Percentiles rank a stretch among this genome's conserved stretches.
Evolutionary conservation across 148 eudicot genomes (phyloP).

Genomic region (Hydrangea macrophylla): DNA sequence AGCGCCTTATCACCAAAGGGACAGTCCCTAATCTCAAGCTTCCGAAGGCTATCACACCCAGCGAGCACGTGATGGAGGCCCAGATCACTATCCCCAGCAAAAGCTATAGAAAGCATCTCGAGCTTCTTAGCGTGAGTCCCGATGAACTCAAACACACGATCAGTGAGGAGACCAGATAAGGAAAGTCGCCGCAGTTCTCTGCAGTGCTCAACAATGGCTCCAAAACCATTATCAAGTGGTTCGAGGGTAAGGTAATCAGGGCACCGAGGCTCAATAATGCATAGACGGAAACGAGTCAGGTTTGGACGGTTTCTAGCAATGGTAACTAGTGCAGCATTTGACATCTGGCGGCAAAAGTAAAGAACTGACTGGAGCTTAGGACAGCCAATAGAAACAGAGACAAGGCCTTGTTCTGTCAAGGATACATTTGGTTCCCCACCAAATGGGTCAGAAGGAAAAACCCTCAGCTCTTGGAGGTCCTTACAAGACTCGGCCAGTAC

Average conservation of each 20-base stretch:
- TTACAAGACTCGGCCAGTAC: slow-evolving; percentile 71
- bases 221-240: slow-evolving; percentile 82
- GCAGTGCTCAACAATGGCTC: slow-evolving; percentile 83
- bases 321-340: slow-evolving; percentile 67
- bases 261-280: slow-evolving; percentile 71
- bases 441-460: slow-evolving; percentile 87
- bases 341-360: slow-evolving; percentile 89
- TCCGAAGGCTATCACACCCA: slow-evolving; percentile 77
- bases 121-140: slow-evolving; percentile 80
- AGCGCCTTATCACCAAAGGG: slow-evolving; percentile 85
- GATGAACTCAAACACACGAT: slow-evolving; percentile 66
- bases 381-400: slow-evolving; percentile 78
- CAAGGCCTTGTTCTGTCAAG: slow-evolving; percentile 83
- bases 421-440: slow-evolving; percentile 65
- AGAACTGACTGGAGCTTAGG: slow-evolving; percentile 84
- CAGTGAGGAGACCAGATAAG: slow-evolving; percentile 81
- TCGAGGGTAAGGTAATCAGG: slow-evolving; percentile 76
- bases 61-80: slow-evolving; percentile 78
- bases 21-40: slow-evolving; percentile 87
- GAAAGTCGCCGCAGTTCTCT: slow-evolving; percentile 70
- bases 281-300: slow-evolving; percentile 67
- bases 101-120: slow-evolving; percentile 89
- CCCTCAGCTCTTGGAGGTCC: slow-evolving; percentile 73
- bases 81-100: slow-evolving; percentile 79
- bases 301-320: slow-evolving; percentile 75